Percentiles rank a stretch among this genome's conserved stretches.
Evolutionary conservation across 805 yeast species (phyloP).

Genomic region (Metschnikowia anglica): DNA sequence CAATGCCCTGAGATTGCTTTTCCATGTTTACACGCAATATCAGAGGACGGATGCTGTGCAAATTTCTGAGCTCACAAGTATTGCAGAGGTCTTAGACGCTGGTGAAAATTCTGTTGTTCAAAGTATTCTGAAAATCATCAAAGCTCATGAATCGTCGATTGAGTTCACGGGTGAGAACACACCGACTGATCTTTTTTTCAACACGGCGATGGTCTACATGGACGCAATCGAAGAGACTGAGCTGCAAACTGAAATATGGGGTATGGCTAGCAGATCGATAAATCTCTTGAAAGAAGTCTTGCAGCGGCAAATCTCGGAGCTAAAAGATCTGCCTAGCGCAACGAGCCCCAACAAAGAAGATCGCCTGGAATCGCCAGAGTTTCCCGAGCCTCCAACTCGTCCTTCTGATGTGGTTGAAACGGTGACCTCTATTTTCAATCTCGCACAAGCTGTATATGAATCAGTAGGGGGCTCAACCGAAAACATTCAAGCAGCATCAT

Average conservation of each 20-base stretch:
- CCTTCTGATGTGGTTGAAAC: conserved; percentile 38
- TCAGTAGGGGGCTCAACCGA: conserved; percentile 2
- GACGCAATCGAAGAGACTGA: conserved; percentile 44
- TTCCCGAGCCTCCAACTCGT: no score
- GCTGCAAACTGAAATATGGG: conserved; percentile 3
- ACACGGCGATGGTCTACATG: conserved; percentile 46
- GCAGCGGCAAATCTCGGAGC: conserved; percentile 25
- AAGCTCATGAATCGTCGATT: conserved; percentile 41
- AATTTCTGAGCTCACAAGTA: conserved; percentile 28
- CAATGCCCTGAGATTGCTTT: conserved; percentile 58
- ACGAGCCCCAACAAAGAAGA: no score
- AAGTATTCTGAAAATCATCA: conserved; percentile 33
- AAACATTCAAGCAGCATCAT: conserved; percentile 3
- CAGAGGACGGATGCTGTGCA: conserved; percentile 39
- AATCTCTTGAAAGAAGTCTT: conserved; percentile 29
- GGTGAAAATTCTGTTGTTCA: conserved; percentile 39
- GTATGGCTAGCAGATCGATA: conserved; percentile 11
- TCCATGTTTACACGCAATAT: conserved; percentile 55
- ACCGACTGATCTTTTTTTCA: conserved; percentile 43
- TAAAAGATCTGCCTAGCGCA: no score
- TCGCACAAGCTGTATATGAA: conserved; percentile 35
- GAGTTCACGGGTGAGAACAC: conserved; percentile 18
- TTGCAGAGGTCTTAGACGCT: conserved; percentile 33
- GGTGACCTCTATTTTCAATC: conserved; percentile 27
- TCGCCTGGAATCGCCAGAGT: no score